phyloP scores from a whole-genome alignment of 192 early-diverging fungal species.

The Rhizoclosmatium sp. region DNA sequence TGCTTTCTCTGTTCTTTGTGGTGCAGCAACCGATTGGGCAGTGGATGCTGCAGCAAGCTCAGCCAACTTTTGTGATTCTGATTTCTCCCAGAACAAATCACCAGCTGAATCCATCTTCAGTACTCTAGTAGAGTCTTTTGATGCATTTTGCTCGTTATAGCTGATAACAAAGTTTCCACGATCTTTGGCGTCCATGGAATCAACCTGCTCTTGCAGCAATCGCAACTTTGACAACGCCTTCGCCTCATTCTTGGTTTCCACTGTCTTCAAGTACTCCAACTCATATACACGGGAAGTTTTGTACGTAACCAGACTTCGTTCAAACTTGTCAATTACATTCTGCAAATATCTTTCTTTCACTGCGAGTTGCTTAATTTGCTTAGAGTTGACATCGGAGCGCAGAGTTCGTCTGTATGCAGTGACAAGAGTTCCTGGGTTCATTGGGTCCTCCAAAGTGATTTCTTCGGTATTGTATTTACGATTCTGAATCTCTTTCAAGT shows the following conservation, averaged over 20 bases:
- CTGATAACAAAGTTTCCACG: neutral
- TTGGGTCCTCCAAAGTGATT: constrained; percentile 51
- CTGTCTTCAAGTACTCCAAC: neutral
- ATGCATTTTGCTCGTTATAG: neutral
- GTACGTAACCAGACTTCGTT: constrained; percentile 35
- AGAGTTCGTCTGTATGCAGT: constrained; percentile 26
- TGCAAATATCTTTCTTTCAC: constrained; percentile 43
- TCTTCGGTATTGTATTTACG: constrained; percentile 39
- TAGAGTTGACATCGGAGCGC: constrained; percentile 41
- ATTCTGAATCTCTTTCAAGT: constrained; percentile 41
- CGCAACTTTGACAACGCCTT: neutral
- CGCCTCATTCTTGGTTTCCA: constrained; percentile 9
- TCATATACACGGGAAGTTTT: constrained; percentile 43
- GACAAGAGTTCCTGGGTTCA: constrained; percentile 36
- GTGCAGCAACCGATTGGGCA: neutral
- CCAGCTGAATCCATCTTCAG: constrained; percentile 21
- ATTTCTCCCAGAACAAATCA: constrained; percentile 23
- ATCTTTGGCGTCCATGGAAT: neutral
- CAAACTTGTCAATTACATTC: constrained; percentile 46
- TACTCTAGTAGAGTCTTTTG: neutral
- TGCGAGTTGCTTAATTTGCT: constrained; percentile 42
- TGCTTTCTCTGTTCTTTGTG: neutral
- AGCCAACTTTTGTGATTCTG: neutral
- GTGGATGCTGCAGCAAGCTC: neutral
- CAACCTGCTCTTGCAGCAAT: constrained; percentile 8